Base-by-base conservation (phyloP, 2,329 filamentous ascomycete genomes). In the Hypoxylon sp. region DNA sequence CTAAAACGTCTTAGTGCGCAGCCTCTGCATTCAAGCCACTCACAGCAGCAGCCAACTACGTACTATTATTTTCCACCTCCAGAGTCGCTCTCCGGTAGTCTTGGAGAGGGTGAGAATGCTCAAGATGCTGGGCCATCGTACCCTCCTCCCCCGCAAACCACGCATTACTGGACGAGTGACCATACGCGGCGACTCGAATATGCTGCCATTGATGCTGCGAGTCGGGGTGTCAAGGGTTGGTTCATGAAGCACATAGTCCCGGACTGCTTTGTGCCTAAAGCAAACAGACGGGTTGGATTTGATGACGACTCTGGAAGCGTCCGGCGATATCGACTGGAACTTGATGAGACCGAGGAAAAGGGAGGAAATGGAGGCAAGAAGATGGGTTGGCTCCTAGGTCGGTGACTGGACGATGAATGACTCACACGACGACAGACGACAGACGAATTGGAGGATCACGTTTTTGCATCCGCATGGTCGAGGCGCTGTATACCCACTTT, bases 161-260 rank as follows among this genome's bases (percentile, higher is more conserved):
- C 86, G 1, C 87, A 90, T 73, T 90, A 90, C 77, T 90, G 88
- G 88, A 90, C 87, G 0, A 89, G 86, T 71, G 86, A 90, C 73
- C 82, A 81, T 56, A 90, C 88, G 0, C 82, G 88, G 2, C 81
- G 87, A 9, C 81, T 89, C 2, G 88, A 90, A 78, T 90, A 90
- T 70, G 88, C 87, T 0, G 88, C 88, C 59, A 90, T 90, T 41
- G 88, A 90, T 52, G 87, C 87, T 0, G 87, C 88, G 1, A 85
- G 83, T 34, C 81, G 82, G 1, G 88, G 88, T 3, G 80, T 90
- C 29, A 84, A 84, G 68, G 88, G 88, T 11, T 90, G 88, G 84
- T 72, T 89, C 32, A 80, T 85, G 74, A 81, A 83, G 45, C 81
- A 85, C 70, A 75, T 90, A 6, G 80, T 90, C 2, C 88, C 88